Evolutionary conservation across 805 yeast genomes (phyloP), one percentile per base, ranked within the genome.

Genomic region (Zygosaccharomyces lentus): DNA sequence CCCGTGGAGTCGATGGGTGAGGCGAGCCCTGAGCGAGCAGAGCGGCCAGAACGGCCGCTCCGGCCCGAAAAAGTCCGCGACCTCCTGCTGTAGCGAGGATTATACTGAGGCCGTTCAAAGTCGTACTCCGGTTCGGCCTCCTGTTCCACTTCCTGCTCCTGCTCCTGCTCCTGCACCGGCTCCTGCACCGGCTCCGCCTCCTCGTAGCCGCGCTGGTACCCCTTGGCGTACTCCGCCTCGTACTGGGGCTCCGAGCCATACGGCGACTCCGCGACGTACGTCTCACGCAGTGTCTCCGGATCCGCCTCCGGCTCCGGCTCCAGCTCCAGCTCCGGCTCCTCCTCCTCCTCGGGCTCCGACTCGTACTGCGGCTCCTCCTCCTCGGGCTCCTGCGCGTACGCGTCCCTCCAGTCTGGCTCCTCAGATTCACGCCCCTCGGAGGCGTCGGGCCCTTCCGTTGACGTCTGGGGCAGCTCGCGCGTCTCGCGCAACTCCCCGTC

Each of bases 1-100:
- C 31, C 31, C 7, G 34, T 27, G 12, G 41, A 13, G 25, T 38
- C 41, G 13, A 38, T 16, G 13, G 41, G 41, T 13, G 41, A 38
- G n/a, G 34, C 34, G 13, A 38, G 41, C n/a, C 41, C 41, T 1
- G 41, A 38, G 15, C 26, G 24, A 6, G 34, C 30, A 2, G 41
- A 38, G 10, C 41, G 41, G 29, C 41, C 24, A 2, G 41, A 38
- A 17, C 31, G 31, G 24, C 27, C 38, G 9, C 38, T 17, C 13
- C 38, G 29, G 13, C 41, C 31, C n/a, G 32, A 29, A 8, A 29
- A 29, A 10, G 32, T 13, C 4, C 32, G 32, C 5, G 32, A 29
- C 32, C 32, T 10, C 16, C 32, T 29, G 15, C n/a, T 29, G 32
- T 29, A 29, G 32, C 32, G 32, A n/a, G 32, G 32, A 8, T 29